A percentile compares a stretch with the other conserved stretches of the same genome.
These are phyloP conservation scores for Blastobotrys arbuscula DNA, from an alignment of 1,139 yeast genomes.

Conservation along the genomic window DNA sequence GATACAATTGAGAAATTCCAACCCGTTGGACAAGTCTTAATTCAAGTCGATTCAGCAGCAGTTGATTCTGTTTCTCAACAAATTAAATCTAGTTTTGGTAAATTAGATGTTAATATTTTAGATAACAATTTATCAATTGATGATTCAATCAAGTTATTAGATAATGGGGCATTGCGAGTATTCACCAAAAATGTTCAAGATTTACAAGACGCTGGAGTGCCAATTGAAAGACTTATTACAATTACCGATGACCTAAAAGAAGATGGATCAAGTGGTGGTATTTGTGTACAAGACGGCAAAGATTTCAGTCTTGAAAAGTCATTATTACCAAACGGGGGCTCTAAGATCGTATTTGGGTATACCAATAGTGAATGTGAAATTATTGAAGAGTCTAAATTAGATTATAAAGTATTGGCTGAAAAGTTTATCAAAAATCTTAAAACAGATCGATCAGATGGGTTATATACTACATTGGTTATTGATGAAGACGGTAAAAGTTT, in stretches of 20 bases:
- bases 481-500: constrained; percentile 61
- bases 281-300: background rate
- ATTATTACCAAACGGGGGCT: constrained; percentile 38
- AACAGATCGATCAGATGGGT: constrained; percentile 83
- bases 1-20: constrained; percentile 9
- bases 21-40: constrained; percentile 14
- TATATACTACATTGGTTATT: constrained; percentile 79
- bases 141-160: constrained; percentile 14
- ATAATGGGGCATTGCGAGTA: constrained; percentile 14
- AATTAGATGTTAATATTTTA: constrained; percentile 9
- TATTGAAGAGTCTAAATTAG: constrained; percentile 39
- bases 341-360: constrained; percentile 35
- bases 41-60: constrained; percentile 6
- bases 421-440: constrained; percentile 45
- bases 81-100: constrained; percentile 12
- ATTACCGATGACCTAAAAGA: background rate
- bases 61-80: constrained; percentile 1
- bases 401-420: constrained; percentile 37
- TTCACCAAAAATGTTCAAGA: constrained; percentile 6
- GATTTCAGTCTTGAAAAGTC: constrained; percentile 12
- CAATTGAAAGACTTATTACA: constrained; percentile 11
- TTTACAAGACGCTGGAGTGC: constrained; percentile 14
- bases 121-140: constrained; percentile 10
- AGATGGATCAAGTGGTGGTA: constrained; percentile 8
- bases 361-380: constrained; percentile 40